Evolutionary conservation across 805 yeast genomes (phyloP), one percentile per base, ranked within the genome.

Genomic region (Wickerhamomyces ciferrii): DNA sequence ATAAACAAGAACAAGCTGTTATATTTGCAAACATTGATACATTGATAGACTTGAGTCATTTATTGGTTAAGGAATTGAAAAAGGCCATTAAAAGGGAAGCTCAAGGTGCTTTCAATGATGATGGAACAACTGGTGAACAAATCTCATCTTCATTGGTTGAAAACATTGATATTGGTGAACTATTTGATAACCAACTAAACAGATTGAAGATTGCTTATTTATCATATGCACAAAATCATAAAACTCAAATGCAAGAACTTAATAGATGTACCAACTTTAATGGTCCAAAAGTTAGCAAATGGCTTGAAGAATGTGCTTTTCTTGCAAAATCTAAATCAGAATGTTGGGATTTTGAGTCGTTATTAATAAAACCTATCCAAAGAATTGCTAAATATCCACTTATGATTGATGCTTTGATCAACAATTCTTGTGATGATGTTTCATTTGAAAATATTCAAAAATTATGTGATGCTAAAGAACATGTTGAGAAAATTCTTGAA

Each of bases 11-110:
- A 29, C 69, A 68, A 45, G 40, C 66, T 5, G 44, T 67, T 8
- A 51, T 76, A 2, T 75, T 76, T 59, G 75, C 77, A 1, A 73
- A 74, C 50, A 52, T 73, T 35, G 69, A 62, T 15, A 64, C 72
- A 2, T 63, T 76, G 29, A 46, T 63, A 6, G 67, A 69, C 10
- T 53, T 72, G 5, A 67, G 72, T 48, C 57, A 60, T 15, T 45
- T 67, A 4, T 62, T 72, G 18, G 34, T 62, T 9, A 54, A 53
- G 4, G 49, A 56, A 4, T 34, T 60, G 2, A 40, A 37, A 2
- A 52, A 50, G 32, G 32, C 36, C 4, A 42, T 43, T 15, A 32
- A 41, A 9, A 14, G 29, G 2, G 25, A 32, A 2, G 40, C 38
- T 8, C 32, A 36, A 20, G 49, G 42, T 0, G 23, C 35, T 15